A percentile compares a stretch with the other conserved stretches of the same genome.
These are phyloP conservation scores for Penstemon davidsonii DNA, from an alignment of 257 asterid species.

Conservation along the genomic window DNA sequence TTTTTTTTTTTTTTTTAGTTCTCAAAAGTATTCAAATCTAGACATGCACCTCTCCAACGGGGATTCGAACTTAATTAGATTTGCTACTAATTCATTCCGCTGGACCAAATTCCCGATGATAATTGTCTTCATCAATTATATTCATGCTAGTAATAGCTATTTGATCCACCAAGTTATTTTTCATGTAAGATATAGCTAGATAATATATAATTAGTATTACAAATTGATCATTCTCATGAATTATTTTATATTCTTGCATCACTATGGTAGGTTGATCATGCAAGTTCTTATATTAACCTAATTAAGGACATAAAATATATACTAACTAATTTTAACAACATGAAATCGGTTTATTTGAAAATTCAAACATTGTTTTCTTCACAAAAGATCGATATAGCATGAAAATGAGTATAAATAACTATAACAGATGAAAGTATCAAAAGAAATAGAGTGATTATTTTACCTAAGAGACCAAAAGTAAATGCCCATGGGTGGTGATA, in stretches of 20 bases:
- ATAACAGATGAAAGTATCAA: neutral
- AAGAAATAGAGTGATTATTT: neutral
- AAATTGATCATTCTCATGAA: neutral
- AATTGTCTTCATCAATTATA: no score
- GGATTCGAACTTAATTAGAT: no score
- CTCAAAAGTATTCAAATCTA: neutral
- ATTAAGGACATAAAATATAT: neutral
- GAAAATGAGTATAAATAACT: neutral
- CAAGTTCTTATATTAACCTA: neutral
- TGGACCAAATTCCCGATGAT: no score
- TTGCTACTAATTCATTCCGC: no score
- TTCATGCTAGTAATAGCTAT: no score
- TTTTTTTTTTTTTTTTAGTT: neutral
- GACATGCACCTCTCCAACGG: no score
- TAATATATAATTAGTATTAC: neutral
- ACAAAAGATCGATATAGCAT: neutral
- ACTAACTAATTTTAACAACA: neutral
- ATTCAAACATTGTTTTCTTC: neutral
- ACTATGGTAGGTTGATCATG: constrained; percentile 29
- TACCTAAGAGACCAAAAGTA: constrained; percentile 54
- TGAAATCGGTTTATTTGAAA: neutral
- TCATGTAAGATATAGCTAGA: neutral
- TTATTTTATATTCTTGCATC: neutral
- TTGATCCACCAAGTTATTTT: neutral
- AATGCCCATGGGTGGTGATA: constrained; percentile 44